These are phyloP conservation scores for Phyllosticta ampelicida DNA, from an alignment of 2,329 filamentous ascomycete genomes.

Conservation along the genomic window DNA sequence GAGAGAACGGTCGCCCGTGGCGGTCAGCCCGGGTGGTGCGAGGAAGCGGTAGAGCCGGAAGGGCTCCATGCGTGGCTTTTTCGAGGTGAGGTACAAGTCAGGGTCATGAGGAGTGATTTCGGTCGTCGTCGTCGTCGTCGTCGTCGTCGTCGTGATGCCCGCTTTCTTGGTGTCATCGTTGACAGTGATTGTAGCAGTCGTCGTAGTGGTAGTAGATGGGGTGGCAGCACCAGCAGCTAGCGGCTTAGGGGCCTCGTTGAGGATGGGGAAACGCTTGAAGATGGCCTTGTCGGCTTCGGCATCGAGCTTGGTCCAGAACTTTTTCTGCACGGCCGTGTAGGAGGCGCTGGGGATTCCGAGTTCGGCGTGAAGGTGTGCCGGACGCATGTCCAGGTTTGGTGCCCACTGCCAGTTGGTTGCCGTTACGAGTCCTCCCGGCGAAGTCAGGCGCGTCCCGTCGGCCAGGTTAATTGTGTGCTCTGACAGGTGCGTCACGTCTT, in stretches of 20 bases:
- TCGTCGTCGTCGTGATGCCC: background rate
- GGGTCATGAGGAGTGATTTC: background rate
- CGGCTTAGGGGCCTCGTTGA: background rate
- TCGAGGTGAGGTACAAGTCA: conserved; percentile 32
- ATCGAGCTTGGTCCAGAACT: background rate
- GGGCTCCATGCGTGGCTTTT: conserved; percentile 16
- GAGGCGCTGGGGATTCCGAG: background rate
- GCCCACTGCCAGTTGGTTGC: conserved; percentile 47
- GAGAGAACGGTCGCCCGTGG: conserved; percentile 20
- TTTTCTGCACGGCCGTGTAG: background rate
- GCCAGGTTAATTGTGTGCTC: conserved; percentile 38
- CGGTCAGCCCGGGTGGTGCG: conserved; percentile 23
- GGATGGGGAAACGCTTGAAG: background rate
- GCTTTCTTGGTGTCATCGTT: background rate
- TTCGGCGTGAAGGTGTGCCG: conserved; percentile 13
- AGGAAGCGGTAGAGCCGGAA: conserved; percentile 35
- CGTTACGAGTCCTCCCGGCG: conserved; percentile 42
- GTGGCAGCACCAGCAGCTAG: background rate
- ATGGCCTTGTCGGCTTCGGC: background rate
- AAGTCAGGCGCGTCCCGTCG: conserved; percentile 31
- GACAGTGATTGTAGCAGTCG: background rate
- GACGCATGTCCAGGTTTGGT: conserved; percentile 39
- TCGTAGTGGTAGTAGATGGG: background rate
- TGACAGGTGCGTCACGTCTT: conserved; percentile 42
- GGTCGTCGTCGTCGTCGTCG: background rate